Evolutionary conservation across 768 basidiomycete species (phyloP).

Genomic region (Lentinula guzmanii): DNA sequence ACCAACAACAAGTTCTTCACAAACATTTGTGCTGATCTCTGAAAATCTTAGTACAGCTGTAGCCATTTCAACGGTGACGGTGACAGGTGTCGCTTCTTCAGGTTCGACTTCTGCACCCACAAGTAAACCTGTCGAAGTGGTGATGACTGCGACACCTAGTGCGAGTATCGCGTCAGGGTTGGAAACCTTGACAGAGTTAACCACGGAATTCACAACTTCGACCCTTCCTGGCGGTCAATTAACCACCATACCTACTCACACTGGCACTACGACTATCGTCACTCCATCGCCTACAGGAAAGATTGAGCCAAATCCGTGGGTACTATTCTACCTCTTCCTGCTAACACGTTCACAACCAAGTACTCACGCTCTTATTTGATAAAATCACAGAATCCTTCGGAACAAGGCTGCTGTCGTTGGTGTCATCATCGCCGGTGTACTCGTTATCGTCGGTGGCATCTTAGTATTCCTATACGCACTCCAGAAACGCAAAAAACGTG

Average conservation of each 20-base stretch:
- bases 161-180: neutral
- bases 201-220: neutral
- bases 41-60: neutral
- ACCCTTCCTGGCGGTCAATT: neutral
- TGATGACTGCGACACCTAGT: neutral
- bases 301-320: neutral
- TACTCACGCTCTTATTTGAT: neutral
- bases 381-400: neutral
- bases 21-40: neutral
- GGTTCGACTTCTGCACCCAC: neutral
- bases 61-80: neutral
- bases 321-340: neutral
- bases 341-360: neutral
- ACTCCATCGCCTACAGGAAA: constrained; percentile 1
- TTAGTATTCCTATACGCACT: neutral
- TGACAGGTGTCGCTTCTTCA: neutral
- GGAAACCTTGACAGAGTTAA: neutral
- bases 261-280: neutral
- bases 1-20: neutral
- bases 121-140: neutral
- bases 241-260: neutral
- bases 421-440: neutral
- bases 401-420: constrained; percentile 3
- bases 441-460: neutral
- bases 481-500: neutral